These are phyloP conservation scores for Rhodomyrtus tomentosa DNA, from an alignment of 345 rosid genomes.

Conservation along the genomic window DNA sequence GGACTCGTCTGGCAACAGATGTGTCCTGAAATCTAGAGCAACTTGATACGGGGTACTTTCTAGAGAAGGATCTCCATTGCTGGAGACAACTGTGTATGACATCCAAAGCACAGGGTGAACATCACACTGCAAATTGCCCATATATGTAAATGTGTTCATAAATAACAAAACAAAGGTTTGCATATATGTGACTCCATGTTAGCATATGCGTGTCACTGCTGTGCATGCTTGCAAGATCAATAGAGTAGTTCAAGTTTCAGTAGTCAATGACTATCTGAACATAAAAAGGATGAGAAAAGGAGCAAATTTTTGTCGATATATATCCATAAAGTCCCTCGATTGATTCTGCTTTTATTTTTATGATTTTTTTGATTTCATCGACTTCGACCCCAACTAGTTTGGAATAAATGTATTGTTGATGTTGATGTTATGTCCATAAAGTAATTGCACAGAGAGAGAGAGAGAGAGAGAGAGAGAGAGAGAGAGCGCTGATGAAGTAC, in stretches of 20 bases:
- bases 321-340: not conserved
- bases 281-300: not conserved
- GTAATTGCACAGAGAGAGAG: not conserved
- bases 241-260: not conserved
- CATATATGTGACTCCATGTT: not conserved
- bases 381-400: no score
- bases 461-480: not conserved
- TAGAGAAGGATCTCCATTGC: conserved; percentile 13
- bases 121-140: not conserved
- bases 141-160: not conserved
- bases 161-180: not conserved
- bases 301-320: not conserved
- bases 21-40: conserved; percentile 10
- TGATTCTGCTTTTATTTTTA: no score
- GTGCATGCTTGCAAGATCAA: not conserved
- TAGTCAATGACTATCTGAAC: not conserved
- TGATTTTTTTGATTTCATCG: no score
- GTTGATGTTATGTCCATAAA: not conserved
- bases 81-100: conserved; percentile 18
- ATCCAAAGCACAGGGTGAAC: not conserved
- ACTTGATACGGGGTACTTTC: conserved; percentile 10
- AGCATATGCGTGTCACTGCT: not conserved
- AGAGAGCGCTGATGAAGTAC: not conserved
- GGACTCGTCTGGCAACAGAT: not conserved
- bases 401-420: no score